These are phyloP conservation scores for Paramecium pentaurelia DNA, from an alignment of 73 alveolate genomes.

Conservation along the genomic window DNA sequence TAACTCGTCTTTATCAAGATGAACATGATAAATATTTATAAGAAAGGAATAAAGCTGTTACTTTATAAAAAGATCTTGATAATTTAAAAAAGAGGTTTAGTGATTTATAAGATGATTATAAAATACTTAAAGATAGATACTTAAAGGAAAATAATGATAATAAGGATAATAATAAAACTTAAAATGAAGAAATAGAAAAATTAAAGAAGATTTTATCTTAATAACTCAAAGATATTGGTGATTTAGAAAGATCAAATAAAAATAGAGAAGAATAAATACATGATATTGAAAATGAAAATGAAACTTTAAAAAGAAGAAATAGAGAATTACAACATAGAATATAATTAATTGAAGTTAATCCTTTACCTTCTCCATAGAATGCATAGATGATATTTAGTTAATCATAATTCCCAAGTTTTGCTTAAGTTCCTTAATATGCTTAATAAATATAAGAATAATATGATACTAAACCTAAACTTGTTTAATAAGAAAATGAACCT, in stretches of 20 bases:
- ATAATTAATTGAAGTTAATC: conserved; percentile 46
- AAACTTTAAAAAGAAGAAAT: conserved; percentile 51
- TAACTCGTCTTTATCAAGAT: conserved; percentile 50
- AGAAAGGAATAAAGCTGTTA: conserved; percentile 55
- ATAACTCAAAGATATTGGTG: background rate
- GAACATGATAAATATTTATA: conserved; percentile 51
- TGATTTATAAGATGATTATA: conserved; percentile 54
- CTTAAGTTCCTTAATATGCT: background rate
- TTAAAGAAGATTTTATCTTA: background rate
- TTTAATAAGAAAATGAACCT: background rate
- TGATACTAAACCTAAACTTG: background rate
- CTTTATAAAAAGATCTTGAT: conserved; percentile 45
- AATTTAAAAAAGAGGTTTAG: conserved; percentile 46
- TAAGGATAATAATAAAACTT: background rate
- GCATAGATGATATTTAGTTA: background rate
- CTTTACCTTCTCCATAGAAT: background rate
- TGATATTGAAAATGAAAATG: conserved; percentile 57
- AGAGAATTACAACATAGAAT: conserved; percentile 55
- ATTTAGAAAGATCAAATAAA: background rate
- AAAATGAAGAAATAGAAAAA: conserved; percentile 51
- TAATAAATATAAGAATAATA: background rate
- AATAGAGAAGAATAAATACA: conserved; percentile 53
- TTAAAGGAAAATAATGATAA: conserved; percentile 37
- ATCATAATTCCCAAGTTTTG: background rate
- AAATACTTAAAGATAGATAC: conserved; percentile 47